Evolutionary conservation across 306 rosid species (phyloP).

Genomic region (Rubus parviflorus): DNA sequence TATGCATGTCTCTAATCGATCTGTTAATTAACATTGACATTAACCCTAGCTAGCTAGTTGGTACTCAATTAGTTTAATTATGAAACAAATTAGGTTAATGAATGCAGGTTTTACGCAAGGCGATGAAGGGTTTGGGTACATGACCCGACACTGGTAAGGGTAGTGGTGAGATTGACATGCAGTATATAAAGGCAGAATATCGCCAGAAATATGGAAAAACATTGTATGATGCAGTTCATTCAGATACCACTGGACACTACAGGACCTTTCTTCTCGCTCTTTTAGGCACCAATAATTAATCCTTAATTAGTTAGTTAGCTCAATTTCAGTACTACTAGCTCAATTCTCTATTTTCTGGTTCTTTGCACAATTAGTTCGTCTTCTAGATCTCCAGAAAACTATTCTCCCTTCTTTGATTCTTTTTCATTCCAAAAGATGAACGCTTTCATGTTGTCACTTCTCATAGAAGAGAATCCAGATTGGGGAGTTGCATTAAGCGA

Average conservation of each 20-base stretch:
- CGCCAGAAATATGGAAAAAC: conserved; percentile 57
- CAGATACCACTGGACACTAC: conserved; percentile 79
- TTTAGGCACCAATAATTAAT: conserved; percentile 64
- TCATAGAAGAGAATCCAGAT: too few species aligned
- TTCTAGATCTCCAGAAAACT: too few species aligned
- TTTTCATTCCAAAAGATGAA: too few species aligned
- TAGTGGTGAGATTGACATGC: conserved; percentile 71
- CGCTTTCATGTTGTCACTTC: too few species aligned
- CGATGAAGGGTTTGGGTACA: conserved; percentile 88
- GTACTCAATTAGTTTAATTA: too few species aligned
- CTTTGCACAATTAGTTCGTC: too few species aligned
- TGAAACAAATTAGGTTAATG: too few species aligned
- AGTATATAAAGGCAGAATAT: conserved; percentile 66
- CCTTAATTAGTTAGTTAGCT: conserved; percentile 14
- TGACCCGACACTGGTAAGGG: conserved; percentile 50
- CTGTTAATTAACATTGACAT: too few species aligned
- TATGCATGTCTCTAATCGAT: conserved; percentile 11
- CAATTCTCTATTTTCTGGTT: too few species aligned
- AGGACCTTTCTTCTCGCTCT: conserved; percentile 65
- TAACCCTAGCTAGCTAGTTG: too few species aligned
- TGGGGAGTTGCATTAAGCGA: too few species aligned
- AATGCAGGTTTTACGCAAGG: conserved; percentile 54
- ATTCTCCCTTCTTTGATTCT: too few species aligned
- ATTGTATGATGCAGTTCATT: conserved; percentile 65
- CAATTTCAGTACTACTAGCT: not conserved